phyloP scores from a whole-genome alignment of 106 monocot genomes.

The Xerophyta viscosa region DNA sequence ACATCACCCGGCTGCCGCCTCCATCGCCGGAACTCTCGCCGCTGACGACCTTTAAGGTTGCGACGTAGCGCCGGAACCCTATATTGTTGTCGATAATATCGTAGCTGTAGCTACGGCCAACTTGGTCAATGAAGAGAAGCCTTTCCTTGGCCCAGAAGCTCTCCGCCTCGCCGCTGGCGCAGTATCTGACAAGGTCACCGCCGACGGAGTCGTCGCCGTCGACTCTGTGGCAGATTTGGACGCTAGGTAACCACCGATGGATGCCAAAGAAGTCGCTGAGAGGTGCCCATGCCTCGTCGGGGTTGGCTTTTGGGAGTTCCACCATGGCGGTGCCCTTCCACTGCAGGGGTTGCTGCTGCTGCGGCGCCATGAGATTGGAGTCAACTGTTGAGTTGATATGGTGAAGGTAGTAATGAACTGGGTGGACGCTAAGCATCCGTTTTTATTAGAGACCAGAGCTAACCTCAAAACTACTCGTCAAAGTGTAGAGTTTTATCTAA shows the following conservation, averaged over 20 bases:
- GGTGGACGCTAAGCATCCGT: too few species aligned
- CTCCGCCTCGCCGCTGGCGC: slow-evolving; percentile 7
- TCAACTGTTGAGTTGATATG: too few species aligned
- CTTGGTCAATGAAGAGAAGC: slow-evolving; percentile 18
- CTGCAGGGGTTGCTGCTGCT: too few species aligned
- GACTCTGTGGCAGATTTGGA: slow-evolving; percentile 23
- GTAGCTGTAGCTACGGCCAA: slow-evolving; percentile 16
- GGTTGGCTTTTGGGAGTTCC: slow-evolving; percentile 8
- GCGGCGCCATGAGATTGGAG: too few species aligned
- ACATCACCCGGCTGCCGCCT: slow-evolving; percentile 28
- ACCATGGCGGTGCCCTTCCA: slow-evolving; percentile 30
- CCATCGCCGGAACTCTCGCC: slow-evolving; percentile 1
- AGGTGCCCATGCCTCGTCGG: slow-evolving; percentile 32
- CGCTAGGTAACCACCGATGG: slow-evolving; percentile 19
- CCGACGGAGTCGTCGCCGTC: slow-evolving; percentile 31
- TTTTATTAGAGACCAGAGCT: too few species aligned
- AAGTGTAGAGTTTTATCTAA: too few species aligned
- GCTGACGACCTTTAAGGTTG: slow-evolving; percentile 10
- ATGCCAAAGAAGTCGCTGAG: slow-evolving; percentile 32
- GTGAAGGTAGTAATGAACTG: too few species aligned
- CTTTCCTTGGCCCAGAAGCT: slow-evolving; percentile 35
- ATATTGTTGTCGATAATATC: slow-evolving; percentile 38
- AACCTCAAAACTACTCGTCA: too few species aligned
- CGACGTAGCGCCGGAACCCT: slow-evolving; percentile 33
- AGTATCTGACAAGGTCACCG: slow-evolving; percentile 31